phyloP scores from a whole-genome alignment of 2,329 filamentous ascomycete species.

The Colletotrichum sp. region DNA sequence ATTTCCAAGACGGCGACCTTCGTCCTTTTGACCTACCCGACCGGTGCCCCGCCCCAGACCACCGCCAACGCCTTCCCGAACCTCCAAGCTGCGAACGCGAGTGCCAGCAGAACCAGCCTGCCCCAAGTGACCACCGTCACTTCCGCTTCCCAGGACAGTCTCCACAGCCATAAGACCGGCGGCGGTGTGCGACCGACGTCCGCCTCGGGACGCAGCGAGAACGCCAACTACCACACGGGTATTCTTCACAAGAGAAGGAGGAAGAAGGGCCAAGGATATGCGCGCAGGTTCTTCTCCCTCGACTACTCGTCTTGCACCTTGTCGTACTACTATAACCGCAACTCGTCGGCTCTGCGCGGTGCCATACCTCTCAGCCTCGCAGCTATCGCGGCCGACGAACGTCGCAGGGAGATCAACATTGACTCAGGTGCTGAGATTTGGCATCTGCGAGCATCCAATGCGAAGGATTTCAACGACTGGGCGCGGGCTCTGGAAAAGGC shows the following conservation, averaged over 20 bases:
- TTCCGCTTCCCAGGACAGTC: slow-evolving; percentile 64
- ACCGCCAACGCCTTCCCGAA: slow-evolving; percentile 70
- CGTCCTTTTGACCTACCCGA: slow-evolving; percentile 92
- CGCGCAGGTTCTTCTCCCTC: slow-evolving; percentile 91
- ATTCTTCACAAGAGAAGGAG: slow-evolving; percentile 86
- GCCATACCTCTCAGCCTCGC: slow-evolving; percentile 92
- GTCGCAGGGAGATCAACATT: slow-evolving; percentile 89
- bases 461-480: slow-evolving; percentile 88
- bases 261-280: slow-evolving; percentile 93
- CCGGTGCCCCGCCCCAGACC: slow-evolving; percentile 76
- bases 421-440: slow-evolving; percentile 97
- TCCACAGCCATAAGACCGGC: slow-evolving; percentile 54
- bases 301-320: slow-evolving; percentile 94
- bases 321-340: slow-evolving; percentile 95
- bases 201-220: slow-evolving; percentile 57
- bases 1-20: slow-evolving; percentile 94
- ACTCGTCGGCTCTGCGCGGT: slow-evolving; percentile 89
- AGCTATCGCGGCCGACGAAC: slow-evolving; percentile 87
- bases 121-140: slow-evolving; percentile 48
- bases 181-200: slow-evolving; percentile 49
- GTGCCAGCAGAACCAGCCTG: slow-evolving; percentile 55
- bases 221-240: slow-evolving; percentile 76
- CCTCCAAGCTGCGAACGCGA: slow-evolving; percentile 43
- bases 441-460: slow-evolving; percentile 85
- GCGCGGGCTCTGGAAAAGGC: slow-evolving; percentile 84